Conservation (phyloP, 192 early-diverging fungal genomes). For the Coemansia sp. region DNA sequence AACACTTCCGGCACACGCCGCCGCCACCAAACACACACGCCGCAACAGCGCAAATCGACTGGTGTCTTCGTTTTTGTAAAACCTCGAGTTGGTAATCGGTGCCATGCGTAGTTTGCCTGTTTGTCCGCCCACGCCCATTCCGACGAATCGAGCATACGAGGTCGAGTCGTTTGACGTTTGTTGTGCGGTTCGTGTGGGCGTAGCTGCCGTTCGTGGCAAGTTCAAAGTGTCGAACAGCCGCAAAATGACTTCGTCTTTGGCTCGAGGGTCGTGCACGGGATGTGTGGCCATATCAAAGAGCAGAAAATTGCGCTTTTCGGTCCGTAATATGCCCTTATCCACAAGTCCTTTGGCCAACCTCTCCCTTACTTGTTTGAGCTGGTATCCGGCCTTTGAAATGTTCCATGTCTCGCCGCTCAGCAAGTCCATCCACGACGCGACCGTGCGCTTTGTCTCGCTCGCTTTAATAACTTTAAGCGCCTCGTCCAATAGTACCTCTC, state of each 20-base stretch:
- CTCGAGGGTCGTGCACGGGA: conserved; percentile 82
- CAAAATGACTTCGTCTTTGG: conserved; percentile 87
- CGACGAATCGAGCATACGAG: conserved; percentile 16
- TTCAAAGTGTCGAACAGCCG: conserved; percentile 78
- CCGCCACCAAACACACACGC: conserved; percentile 87
- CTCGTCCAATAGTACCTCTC: conserved; percentile 95
- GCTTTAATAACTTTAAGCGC: conserved; percentile 86
- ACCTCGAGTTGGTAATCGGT: conserved; percentile 29
- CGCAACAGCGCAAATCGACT: conserved; percentile 62
- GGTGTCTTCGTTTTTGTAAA: conserved; percentile 34
- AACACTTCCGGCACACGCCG: conserved; percentile 97
- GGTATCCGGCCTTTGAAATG: conserved; percentile 93
- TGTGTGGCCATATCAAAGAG: conserved; percentile 99
- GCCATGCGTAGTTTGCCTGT: conserved; percentile 25
- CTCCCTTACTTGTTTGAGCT: conserved; percentile 97
- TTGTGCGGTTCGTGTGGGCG: conserved; percentile 54
- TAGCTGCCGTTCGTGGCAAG: conserved; percentile 62
- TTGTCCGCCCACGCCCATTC: conserved; percentile 47
- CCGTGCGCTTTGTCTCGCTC: conserved; percentile 74
- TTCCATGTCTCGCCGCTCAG: conserved; percentile 99
- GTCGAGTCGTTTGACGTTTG: conserved; percentile 27
- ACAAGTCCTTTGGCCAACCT: conserved; percentile 94
- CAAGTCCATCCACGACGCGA: conserved; percentile 94
- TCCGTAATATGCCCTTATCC: conserved; percentile 96
- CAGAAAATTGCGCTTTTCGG: conserved; percentile 94